Conservation (phyloP, 208 protist species). For the Strigomonas culicis region DNA sequence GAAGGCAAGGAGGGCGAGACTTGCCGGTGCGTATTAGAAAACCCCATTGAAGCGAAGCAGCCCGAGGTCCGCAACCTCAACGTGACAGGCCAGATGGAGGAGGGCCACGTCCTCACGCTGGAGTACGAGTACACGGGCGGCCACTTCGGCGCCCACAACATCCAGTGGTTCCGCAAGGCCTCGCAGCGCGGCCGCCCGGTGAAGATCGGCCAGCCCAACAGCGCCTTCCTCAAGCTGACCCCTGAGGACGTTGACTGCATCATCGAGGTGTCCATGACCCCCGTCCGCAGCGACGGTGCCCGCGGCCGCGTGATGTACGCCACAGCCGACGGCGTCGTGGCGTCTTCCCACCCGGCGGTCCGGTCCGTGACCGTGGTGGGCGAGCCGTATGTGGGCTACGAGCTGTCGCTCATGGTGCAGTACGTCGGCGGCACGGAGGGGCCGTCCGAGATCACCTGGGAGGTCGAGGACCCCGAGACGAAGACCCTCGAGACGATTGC, state of each 20-base stretch:
- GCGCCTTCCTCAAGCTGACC: slow-evolving; percentile 53
- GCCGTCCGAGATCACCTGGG: slow-evolving; percentile 66
- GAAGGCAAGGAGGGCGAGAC: slow-evolving; percentile 85
- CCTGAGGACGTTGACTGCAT: slow-evolving; percentile 77
- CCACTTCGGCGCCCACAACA: slow-evolving; percentile 69
- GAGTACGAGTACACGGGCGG: slow-evolving; percentile 85
- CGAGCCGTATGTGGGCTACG: slow-evolving; percentile 49
- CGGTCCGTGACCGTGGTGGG: slow-evolving; percentile 67
- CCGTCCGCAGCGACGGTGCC: slow-evolving; percentile 79
- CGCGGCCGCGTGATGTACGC: slow-evolving; percentile 56
- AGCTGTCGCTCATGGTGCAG: slow-evolving; percentile 59
- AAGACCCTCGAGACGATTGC: slow-evolving; percentile 51
- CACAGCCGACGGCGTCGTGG: slow-evolving; percentile 36
- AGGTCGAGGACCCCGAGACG: slow-evolving; percentile 59
- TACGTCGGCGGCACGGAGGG: slow-evolving; percentile 77
- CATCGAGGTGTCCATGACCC: slow-evolving; percentile 84
- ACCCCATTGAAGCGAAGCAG: slow-evolving; percentile 67
- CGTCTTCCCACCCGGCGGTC: slow-evolving; percentile 50
- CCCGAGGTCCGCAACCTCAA: slow-evolving; percentile 54
- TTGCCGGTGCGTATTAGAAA: slow-evolving; percentile 86
- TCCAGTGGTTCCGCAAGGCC: slow-evolving; percentile 88
- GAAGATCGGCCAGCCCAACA: slow-evolving; percentile 73
- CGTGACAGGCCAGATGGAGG: slow-evolving; percentile 69
- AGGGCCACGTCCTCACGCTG: slow-evolving; percentile 68
- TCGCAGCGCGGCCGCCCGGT: slow-evolving; percentile 28